These are phyloP conservation scores for Euphorbia tirucalli DNA, from an alignment of 345 rosid species.

Conservation along the genomic window DNA sequence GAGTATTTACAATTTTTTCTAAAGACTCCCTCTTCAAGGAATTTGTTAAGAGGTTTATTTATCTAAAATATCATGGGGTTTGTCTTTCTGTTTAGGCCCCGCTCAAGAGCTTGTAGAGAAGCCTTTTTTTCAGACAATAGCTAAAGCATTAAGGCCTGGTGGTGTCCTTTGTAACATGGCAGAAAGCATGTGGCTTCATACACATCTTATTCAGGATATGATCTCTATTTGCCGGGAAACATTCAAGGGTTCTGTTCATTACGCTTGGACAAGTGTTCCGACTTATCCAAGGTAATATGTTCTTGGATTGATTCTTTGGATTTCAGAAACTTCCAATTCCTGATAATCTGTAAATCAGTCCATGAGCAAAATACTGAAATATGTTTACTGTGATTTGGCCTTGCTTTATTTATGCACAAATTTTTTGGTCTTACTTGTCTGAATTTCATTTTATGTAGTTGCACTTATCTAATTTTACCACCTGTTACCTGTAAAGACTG, in stretches of 20 bases:
- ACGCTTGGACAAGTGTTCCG: conserved; percentile 97
- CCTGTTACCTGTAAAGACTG: background rate
- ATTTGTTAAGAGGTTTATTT: background rate
- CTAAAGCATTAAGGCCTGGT: conserved; percentile 81
- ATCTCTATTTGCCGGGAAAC: conserved; percentile 64
- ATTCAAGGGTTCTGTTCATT: conserved; percentile 79
- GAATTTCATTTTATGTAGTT: background rate
- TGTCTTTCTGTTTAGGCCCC: conserved; percentile 55
- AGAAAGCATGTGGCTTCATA: conserved; percentile 98
- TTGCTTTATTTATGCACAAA: background rate
- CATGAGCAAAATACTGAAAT: background rate
- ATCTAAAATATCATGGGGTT: background rate
- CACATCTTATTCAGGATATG: conserved; percentile 89
- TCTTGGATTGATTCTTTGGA: background rate
- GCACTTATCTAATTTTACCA: background rate
- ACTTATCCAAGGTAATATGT: conserved; percentile 81
- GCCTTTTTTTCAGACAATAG: conserved; percentile 83
- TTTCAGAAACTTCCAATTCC: background rate
- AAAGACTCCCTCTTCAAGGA: background rate
- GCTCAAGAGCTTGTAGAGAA: conserved; percentile 91
- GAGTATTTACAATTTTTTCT: background rate
- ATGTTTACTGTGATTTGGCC: background rate
- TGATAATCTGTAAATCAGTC: background rate
- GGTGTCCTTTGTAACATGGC: conserved; percentile 98
- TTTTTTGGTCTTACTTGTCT: background rate